Base-by-base conservation (phyloP, 345 rosid genomes). In the Pistacia vera region DNA sequence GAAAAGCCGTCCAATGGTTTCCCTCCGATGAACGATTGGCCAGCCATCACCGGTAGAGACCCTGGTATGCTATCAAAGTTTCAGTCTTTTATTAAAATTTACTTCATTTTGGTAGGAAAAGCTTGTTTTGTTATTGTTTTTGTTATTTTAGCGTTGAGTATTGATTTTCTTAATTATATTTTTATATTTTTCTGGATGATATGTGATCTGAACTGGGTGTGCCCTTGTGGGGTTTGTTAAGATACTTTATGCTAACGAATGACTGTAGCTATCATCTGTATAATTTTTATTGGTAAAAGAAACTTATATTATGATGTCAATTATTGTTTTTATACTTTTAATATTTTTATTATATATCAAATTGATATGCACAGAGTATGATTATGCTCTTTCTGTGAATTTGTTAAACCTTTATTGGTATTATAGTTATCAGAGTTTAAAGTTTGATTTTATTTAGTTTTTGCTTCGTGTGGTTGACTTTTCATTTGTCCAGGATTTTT, bases 1-100 rank as follows among this genome's bases (percentile, higher is more conserved):
- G 81, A 82, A 22, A 80, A 71, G 20, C 63, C 51, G 2, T 46
- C 35, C 70, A 72, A 60, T 59, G 84, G 68, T 13, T 71, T 72
- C 13, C 68, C 41, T 81, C 72, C 72, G 17, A 33, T 72, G 75
- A 76, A 54, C 49, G 71, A 33, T 49, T 73, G 58, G 69, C 68
- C 84, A 46, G 62, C 82, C 22, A 22, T 70, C 33, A 22, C 66
- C 60, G 65, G 78, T 51, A 73, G 74, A 13, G 81, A 74, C 66
- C 63, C 41, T 25, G 89, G 92, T 86, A 79, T 62, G 62, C 52
- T 33, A 2, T 12, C 77, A 49, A 30, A 56, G 44, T 33, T 48
- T 61, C 72, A 38, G 16, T 35, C 70, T 58, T 48, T 59, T 38
- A 11, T 51, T 60, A 17, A 5, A 30, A 61, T n/a, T 69, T 78